These are phyloP conservation scores for Cladorrhinum sp. DNA, from an alignment of 2,329 filamentous ascomycete species.

Conservation along the genomic window DNA sequence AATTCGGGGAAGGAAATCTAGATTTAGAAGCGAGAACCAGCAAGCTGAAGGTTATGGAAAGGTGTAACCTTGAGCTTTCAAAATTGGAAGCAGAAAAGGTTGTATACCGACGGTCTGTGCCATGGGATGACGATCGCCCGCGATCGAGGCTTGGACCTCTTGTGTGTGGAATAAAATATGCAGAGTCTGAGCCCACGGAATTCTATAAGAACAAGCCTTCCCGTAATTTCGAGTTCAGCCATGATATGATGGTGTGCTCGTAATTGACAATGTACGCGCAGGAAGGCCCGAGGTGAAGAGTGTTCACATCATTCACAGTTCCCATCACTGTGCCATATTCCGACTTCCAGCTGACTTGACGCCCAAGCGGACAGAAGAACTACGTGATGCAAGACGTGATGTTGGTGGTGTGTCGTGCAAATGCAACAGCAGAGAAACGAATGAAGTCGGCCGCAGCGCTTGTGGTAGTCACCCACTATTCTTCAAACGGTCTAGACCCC, in stretches of 20 bases:
- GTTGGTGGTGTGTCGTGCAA: slow-evolving; percentile 11
- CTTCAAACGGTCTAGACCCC: slow-evolving; percentile 8
- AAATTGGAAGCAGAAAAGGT: not conserved
- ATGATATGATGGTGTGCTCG: not conserved
- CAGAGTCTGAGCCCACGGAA: not conserved
- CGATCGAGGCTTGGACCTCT: not conserved
- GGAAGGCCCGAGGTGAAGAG: too few relatives aligned
- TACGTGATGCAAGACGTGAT: not conserved
- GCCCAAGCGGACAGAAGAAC: not conserved
- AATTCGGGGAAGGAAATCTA: not conserved
- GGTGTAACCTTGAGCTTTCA: not conserved
- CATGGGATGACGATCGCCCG: not conserved
- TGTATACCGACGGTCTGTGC: too few relatives aligned
- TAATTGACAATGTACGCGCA: not conserved
- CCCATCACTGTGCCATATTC: not conserved
- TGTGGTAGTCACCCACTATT: slow-evolving; percentile 5
- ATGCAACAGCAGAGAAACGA: slow-evolving; percentile 7
- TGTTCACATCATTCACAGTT: not conserved
- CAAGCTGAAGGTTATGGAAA: not conserved
- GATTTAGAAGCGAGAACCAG: not conserved
- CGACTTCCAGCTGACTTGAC: not conserved
- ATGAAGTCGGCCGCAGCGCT: slow-evolving; percentile 8
- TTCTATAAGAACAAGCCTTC: not conserved
- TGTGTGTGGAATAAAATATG: not conserved
- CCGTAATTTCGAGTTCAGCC: not conserved